Conservation (phyloP, 257 asterid species). For the Jacaranda copaia region DNA sequence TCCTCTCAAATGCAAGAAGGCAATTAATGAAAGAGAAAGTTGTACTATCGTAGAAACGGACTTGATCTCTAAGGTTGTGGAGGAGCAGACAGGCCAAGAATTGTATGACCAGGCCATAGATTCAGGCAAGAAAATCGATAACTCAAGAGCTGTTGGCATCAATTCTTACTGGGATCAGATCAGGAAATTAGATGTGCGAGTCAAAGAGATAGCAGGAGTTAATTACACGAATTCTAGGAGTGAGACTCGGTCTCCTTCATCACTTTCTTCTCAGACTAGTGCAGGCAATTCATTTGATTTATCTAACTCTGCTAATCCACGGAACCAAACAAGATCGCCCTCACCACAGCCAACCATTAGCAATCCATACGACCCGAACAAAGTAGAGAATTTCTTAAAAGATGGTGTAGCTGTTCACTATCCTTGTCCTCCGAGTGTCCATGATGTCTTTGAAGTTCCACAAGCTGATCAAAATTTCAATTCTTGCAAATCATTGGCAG, state of each 20-base stretch:
- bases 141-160: slow-evolving; percentile 40
- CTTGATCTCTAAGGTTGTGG: slow-evolving; percentile 36
- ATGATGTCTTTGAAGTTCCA: slow-evolving; percentile 85
- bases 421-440: slow-evolving; percentile 51
- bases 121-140: slow-evolving; percentile 48
- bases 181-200: slow-evolving; percentile 54
- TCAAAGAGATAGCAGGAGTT: slow-evolving; percentile 66
- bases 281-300: slow-evolving; percentile 35
- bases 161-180: slow-evolving; percentile 66
- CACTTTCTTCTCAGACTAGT: slow-evolving; percentile 37
- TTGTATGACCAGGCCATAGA: slow-evolving; percentile 37
- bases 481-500: slow-evolving; percentile 34
- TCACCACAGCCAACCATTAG: too few species aligned
- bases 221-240: slow-evolving; percentile 37
- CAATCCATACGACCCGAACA: slow-evolving; percentile 19
- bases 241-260: slow-evolving; percentile 50
- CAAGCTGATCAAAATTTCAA: slow-evolving; percentile 41
- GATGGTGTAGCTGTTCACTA: slow-evolving; percentile 35
- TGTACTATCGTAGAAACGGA: slow-evolving; percentile 38
- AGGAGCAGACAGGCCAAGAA: slow-evolving; percentile 41
- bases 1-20: slow-evolving; percentile 41
- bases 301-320: slow-evolving; percentile 19
- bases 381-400: slow-evolving; percentile 26
- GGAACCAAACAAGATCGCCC: neutral
- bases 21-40: slow-evolving; percentile 40